Conservation (phyloP, 2,329 filamentous ascomycete genomes). For the Emydomyces testavorans region DNA sequence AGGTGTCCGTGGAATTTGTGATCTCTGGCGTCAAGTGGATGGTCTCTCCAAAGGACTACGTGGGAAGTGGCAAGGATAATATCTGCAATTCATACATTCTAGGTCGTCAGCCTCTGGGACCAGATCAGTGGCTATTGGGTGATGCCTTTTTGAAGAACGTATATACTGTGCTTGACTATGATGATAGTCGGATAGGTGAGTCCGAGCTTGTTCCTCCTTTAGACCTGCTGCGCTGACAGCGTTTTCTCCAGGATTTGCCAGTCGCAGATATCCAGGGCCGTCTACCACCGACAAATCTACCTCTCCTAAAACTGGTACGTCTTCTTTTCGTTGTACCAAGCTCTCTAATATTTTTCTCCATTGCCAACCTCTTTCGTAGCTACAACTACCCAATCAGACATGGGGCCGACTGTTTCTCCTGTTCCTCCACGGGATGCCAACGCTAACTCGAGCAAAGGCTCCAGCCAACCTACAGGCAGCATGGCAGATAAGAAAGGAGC, state of each 20-base stretch:
- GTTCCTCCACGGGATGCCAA: slow-evolving; percentile 2
- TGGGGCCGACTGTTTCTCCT: slow-evolving; percentile 3
- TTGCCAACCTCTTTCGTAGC: slow-evolving; percentile 2
- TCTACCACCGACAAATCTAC: background rate
- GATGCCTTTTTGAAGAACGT: slow-evolving; percentile 85
- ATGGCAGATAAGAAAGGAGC: slow-evolving; percentile 2
- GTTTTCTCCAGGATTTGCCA: slow-evolving; percentile 11
- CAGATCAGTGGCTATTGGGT: slow-evolving; percentile 62
- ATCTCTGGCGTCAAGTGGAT: slow-evolving; percentile 58
- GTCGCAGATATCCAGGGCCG: slow-evolving; percentile 6
- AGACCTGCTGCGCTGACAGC: background rate
- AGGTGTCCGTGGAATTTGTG: slow-evolving; percentile 48
- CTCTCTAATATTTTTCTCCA: background rate
- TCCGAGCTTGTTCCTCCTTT: background rate
- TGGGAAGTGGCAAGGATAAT: slow-evolving; percentile 28
- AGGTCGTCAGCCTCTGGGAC: slow-evolving; percentile 54
- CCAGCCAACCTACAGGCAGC: background rate
- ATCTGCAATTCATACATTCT: slow-evolving; percentile 59
- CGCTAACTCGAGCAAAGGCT: background rate
- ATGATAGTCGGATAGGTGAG: slow-evolving; percentile 36
- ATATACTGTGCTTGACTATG: slow-evolving; percentile 72
- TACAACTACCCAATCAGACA: background rate
- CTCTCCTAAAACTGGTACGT: slow-evolving; percentile 1
- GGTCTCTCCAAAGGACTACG: slow-evolving; percentile 60
- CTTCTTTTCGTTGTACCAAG: background rate